Evolutionary conservation across 495 filamentous ascomycete species (phyloP).

Genomic region (Aspergillus cavernicola): DNA sequence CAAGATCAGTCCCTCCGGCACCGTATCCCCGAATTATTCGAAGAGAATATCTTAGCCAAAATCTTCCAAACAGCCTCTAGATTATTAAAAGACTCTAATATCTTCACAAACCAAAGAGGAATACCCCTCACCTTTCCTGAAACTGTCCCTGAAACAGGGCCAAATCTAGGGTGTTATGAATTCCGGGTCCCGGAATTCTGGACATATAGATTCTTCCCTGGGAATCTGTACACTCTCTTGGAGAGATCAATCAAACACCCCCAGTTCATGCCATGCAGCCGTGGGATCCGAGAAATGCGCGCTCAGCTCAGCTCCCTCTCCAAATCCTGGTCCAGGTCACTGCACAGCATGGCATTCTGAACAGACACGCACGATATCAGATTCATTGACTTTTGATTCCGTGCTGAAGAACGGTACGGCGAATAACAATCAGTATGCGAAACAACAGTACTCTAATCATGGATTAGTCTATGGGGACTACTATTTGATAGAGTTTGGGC

Average conservation of each 20-base stretch:
- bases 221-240: slow-evolving; percentile 27
- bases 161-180: slow-evolving; percentile 22
- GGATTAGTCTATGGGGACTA: slow-evolving; percentile 46
- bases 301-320: slow-evolving; percentile 8
- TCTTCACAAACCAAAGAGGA: slow-evolving; percentile 9
- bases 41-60: slow-evolving; percentile 27
- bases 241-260: slow-evolving; percentile 32
- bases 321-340: slow-evolving; percentile 13
- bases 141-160: slow-evolving; percentile 22
- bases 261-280: neutral
- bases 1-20: neutral
- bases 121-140: slow-evolving; percentile 27
- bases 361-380: slow-evolving; percentile 45
- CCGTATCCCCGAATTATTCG: slow-evolving; percentile 20
- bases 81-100: slow-evolving; percentile 7
- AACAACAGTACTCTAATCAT: slow-evolving; percentile 26
- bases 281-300: neutral
- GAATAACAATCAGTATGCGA: slow-evolving; percentile 30
- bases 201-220: slow-evolving; percentile 45
- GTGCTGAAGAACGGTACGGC: slow-evolving; percentile 34
- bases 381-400: slow-evolving; percentile 36
- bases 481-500: slow-evolving; percentile 42
- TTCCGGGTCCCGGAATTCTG: slow-evolving; percentile 38
- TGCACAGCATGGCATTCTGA: slow-evolving; percentile 21
- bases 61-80: slow-evolving; percentile 23